phyloP scores from a whole-genome alignment of 2,329 filamentous ascomycete species.

The Aspergillus fructus region DNA sequence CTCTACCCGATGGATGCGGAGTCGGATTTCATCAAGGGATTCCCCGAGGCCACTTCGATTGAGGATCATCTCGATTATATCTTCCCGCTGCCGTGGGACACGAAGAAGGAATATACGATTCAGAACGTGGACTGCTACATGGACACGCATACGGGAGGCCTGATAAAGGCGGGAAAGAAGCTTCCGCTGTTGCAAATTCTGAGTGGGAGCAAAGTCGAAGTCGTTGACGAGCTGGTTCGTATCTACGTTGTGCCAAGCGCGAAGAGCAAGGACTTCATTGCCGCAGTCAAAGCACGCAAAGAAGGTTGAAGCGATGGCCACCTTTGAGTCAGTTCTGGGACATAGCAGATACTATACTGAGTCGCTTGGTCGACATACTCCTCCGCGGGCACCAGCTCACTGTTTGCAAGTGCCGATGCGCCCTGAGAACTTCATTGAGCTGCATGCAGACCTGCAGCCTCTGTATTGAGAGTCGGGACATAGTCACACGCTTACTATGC shows the following conservation, averaged over 20 bases:
- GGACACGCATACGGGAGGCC: conserved; percentile 74
- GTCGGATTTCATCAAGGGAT: conserved; percentile 87
- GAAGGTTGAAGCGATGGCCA: conserved; percentile 21
- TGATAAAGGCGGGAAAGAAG: conserved; percentile 90
- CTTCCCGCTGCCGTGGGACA: conserved; percentile 86
- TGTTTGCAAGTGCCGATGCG: not conserved
- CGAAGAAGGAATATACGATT: conserved; percentile 62
- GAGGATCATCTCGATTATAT: conserved; percentile 80
- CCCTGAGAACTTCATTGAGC: not conserved
- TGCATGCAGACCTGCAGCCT: not conserved
- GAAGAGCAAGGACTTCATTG: conserved; percentile 72
- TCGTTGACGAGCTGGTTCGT: conserved; percentile 80
- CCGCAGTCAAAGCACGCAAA: conserved; percentile 78
- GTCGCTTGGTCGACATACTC: not conserved
- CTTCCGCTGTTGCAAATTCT: conserved; percentile 73
- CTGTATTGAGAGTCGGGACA: not conserved
- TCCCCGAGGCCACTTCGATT: conserved; percentile 73
- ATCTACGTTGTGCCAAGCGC: conserved; percentile 77
- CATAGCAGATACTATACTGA: not conserved
- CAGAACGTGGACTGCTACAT: conserved; percentile 80
- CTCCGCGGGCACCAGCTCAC: not conserved
- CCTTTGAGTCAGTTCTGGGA: not conserved
- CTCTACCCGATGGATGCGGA: conserved; percentile 81
- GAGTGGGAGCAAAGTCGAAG: conserved; percentile 72
- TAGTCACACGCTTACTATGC: not conserved